phyloP scores from a whole-genome alignment of 2,329 filamentous ascomycete species.

The Fusarium avenaceum region DNA sequence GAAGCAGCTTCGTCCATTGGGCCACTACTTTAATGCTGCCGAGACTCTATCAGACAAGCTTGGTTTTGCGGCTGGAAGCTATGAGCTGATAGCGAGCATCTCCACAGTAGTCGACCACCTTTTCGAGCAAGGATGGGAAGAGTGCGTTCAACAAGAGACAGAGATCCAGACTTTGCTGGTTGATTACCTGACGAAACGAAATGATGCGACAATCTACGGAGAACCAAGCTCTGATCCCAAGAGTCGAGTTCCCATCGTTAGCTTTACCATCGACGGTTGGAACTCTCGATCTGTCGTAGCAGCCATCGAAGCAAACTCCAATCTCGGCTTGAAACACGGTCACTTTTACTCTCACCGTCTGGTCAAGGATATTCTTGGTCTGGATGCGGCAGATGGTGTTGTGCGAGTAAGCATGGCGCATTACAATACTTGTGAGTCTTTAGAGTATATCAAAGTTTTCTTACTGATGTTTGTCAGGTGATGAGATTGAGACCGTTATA shows the following conservation, averaged over 20 bases:
- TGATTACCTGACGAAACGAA: constrained; percentile 66
- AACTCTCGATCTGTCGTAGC: constrained; percentile 71
- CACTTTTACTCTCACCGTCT: constrained; percentile 77
- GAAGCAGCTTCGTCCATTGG: constrained; percentile 65
- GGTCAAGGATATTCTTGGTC: constrained; percentile 68
- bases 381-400: constrained; percentile 70
- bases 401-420: constrained; percentile 79
- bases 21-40: constrained; percentile 76
- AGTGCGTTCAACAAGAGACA: constrained; percentile 71
- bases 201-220: constrained; percentile 71
- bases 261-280: constrained; percentile 71
- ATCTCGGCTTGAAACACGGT: constrained; percentile 75
- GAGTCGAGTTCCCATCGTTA: constrained; percentile 74
- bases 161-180: constrained; percentile 71
- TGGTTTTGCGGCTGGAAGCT: constrained; percentile 76
- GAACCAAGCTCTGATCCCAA: constrained; percentile 61
- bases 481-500: constrained; percentile 20
- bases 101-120: constrained; percentile 74
- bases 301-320: constrained; percentile 69
- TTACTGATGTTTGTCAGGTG: neutral
- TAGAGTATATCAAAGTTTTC: fast-evolving
- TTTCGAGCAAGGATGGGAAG: constrained; percentile 61
- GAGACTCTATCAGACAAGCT: constrained; percentile 75
- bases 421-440: constrained; percentile 74
- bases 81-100: constrained; percentile 76